A percentile compares a stretch with the other conserved stretches of the same genome.
Evolutionary conservation across 139 green algal genomes (phyloP).

Genomic region (Dunaliella primolecta): DNA sequence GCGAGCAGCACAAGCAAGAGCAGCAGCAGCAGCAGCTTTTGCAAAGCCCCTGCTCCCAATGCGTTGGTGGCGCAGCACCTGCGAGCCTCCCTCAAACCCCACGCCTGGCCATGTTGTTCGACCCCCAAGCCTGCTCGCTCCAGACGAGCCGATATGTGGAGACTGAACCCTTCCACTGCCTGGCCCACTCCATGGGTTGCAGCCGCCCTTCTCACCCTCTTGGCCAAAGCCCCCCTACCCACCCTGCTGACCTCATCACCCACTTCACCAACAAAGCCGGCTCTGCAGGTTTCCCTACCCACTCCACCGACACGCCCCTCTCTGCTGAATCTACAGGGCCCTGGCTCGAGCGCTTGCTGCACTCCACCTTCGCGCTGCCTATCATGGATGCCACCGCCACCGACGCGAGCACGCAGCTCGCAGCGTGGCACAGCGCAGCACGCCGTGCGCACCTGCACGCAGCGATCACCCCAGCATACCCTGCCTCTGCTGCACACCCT

Average conservation of each 20-base stretch:
- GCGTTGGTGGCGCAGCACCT: not conserved
- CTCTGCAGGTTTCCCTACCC: not conserved
- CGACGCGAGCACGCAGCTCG: not conserved
- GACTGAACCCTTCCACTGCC: not conserved
- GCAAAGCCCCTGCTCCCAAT: not conserved
- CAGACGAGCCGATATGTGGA: not conserved
- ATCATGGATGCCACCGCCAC: not conserved
- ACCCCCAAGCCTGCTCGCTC: not conserved
- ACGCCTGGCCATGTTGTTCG: not conserved
- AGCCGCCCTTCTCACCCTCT: not conserved
- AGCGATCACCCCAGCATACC: not conserved
- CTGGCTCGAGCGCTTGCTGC: not conserved
- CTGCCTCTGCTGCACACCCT: not conserved
- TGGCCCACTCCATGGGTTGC: not conserved
- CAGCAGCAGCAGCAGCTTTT: not conserved
- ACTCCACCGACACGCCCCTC: not conserved
- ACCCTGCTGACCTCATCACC: not conserved
- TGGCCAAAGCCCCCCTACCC: not conserved
- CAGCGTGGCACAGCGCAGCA: not conserved
- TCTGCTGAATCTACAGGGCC: not conserved
- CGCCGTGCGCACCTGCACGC: not conserved
- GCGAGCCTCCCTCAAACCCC: not conserved
- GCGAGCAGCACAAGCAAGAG: not conserved
- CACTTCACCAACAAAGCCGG: not conserved
- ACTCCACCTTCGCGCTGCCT: not conserved